A percentile compares a stretch with the other conserved stretches of the same genome.
Conservation (phyloP, 768 basidiomycete genomes). For the Termitomyces sp. region DNA sequence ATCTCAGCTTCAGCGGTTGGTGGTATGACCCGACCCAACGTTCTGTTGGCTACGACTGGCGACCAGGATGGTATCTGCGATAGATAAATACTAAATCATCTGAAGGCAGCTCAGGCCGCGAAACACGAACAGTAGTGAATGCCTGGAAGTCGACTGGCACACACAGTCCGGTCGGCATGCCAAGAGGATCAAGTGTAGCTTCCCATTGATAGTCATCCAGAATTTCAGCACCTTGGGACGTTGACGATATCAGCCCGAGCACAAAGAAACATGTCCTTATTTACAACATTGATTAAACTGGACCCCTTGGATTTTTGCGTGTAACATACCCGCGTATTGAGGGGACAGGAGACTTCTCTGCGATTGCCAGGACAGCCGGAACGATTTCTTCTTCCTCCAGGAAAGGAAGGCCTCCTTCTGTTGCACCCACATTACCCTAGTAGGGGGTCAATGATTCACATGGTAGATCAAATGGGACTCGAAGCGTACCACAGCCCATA, state of each 20-base stretch:
- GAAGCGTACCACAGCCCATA: constrained; percentile 94
- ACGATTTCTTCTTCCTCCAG: constrained; percentile 95
- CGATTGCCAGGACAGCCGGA: constrained; percentile 84
- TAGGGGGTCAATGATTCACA: not conserved
- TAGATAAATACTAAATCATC: constrained; percentile 8
- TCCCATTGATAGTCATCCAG: constrained; percentile 93
- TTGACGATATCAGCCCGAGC: constrained; percentile 87
- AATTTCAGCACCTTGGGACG: constrained; percentile 88
- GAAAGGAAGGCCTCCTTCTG: constrained; percentile 87
- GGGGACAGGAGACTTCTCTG: constrained; percentile 82
- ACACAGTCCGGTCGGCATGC: constrained; percentile 85
- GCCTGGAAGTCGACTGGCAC: constrained; percentile 79
- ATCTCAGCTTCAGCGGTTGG: constrained; percentile 67
- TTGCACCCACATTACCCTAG: constrained; percentile 92
- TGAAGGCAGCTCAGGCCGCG: not conserved
- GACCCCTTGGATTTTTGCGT: not conserved
- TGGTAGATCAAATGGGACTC: not conserved
- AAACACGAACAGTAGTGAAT: constrained; percentile 65
- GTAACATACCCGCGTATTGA: constrained; percentile 83
- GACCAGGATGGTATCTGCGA: constrained; percentile 76
- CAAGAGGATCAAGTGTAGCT: constrained; percentile 80
- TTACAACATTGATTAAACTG: not conserved
- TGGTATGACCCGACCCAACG: constrained; percentile 49
- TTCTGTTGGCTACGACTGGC: constrained; percentile 29
- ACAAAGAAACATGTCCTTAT: constrained; percentile 93